Evolutionary conservation across 768 basidiomycete genomes (phyloP).

Genomic region (Mycena galopus): DNA sequence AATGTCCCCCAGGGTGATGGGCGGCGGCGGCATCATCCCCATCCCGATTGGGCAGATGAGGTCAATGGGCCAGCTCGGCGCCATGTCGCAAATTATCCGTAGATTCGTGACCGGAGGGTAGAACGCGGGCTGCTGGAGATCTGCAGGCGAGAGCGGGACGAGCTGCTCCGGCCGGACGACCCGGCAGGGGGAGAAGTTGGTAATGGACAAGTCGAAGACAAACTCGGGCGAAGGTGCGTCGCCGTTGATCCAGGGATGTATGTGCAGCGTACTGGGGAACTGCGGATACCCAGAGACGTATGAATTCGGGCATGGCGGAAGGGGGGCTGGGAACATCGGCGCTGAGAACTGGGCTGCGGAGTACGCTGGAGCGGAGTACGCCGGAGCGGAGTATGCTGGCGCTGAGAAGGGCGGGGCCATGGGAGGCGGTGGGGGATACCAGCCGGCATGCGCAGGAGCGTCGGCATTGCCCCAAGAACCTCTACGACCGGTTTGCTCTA

Average conservation of each 20-base stretch:
- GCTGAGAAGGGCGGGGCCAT: background rate
- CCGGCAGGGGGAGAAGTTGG: constrained; percentile 59
- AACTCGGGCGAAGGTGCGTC: constrained; percentile 60
- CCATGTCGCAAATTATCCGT: constrained; percentile 67
- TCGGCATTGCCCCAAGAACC: constrained; percentile 45
- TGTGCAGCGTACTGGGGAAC: constrained; percentile 39
- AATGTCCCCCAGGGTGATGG: constrained; percentile 72
- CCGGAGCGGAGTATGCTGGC: background rate
- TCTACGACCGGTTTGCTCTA: constrained; percentile 32
- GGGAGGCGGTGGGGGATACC: background rate
- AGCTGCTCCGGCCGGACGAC: constrained; percentile 55
- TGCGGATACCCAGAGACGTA: constrained; percentile 35
- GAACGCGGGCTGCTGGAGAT: constrained; percentile 67
- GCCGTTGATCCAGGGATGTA: constrained; percentile 70
- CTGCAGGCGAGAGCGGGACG: constrained; percentile 54
- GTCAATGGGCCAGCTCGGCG: constrained; percentile 74
- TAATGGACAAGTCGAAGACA: constrained; percentile 68
- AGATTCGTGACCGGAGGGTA: constrained; percentile 66
- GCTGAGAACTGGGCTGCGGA: constrained; percentile 8
- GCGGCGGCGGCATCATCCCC: constrained; percentile 46
- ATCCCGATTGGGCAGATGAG: constrained; percentile 52
- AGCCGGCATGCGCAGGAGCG: constrained; percentile 10
- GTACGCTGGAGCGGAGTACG: too few species aligned
- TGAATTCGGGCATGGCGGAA: constrained; percentile 36
- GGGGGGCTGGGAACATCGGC: constrained; percentile 45